Conservation (phyloP, 2,329 filamentous ascomycete species). For the Zarea fungicola region DNA sequence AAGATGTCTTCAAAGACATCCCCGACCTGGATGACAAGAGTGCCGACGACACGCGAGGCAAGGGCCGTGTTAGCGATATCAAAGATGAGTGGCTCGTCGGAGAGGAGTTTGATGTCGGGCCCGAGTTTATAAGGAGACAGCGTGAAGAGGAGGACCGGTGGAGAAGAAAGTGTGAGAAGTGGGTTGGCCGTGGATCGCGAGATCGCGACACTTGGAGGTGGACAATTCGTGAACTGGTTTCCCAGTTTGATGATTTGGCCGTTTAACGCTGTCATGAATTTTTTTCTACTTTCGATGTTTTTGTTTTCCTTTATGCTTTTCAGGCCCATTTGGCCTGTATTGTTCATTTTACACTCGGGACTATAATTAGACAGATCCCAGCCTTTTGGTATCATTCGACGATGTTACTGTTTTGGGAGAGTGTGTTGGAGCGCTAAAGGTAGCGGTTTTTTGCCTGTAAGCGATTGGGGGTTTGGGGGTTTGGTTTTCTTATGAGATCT, state of each 20-base stretch:
- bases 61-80: conserved; percentile 53
- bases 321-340: conserved; percentile 6
- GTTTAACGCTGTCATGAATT: conserved; percentile 23
- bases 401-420: conserved; percentile 10
- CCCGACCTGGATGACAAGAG: conserved; percentile 76
- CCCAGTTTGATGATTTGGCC: conserved; percentile 36
- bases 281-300: conserved; percentile 4
- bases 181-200: conserved; percentile 60
- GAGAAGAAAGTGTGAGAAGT: conserved; percentile 81
- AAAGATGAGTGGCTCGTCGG: conserved; percentile 81
- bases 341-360: conserved; percentile 3
- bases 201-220: conserved; percentile 67
- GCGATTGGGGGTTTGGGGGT: not conserved
- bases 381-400: not conserved
- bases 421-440: too few relatives aligned
- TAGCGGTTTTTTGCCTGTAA: too few relatives aligned
- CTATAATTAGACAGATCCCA: not conserved
- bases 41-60: conserved; percentile 43
- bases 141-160: conserved; percentile 88
- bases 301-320: conserved; percentile 15
- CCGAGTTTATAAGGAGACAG: conserved; percentile 85
- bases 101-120: conserved; percentile 96
- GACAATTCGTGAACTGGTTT: conserved; percentile 61
- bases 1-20: conserved; percentile 93
- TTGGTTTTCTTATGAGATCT: conserved; percentile 15